Evolutionary conservation across 306 rosid species (phyloP), one percentile per base, ranked within the genome.

Genomic region (Medicago arabica): DNA sequence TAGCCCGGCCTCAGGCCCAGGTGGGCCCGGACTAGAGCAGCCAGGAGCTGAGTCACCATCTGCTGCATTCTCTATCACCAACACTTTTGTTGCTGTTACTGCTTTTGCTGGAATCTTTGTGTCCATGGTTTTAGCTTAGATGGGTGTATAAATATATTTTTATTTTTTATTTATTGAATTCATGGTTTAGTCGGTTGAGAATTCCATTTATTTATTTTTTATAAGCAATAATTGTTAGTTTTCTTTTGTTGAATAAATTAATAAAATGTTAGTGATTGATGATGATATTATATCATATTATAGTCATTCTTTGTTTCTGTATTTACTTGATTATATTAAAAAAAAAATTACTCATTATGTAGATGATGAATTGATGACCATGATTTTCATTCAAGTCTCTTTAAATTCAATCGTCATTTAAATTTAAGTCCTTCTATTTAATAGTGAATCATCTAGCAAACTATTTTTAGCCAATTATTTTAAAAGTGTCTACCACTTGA

Each of bases 21-120:
- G 78, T 17, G 75, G 65, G 6, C 8, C 84, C 3, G 51, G 72
- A 49, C 31, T 28, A 28, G 31, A 28, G 31, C 49, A 40, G 55
- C 39, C 71, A 10, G 16, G 70, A 36, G 46, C 74, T 61, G 66
- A 14, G 12, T 1, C 84, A 50, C 87, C 87, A 17, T 72, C 85
- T 49, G 84, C 80, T 11, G 86, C 87, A 7, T 72, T 79, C 83
- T 81, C 88, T 66, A 14, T 83, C 9, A 86, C 86, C 86, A 85
- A 85, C 2, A 79, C 79, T 0, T 85, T 59, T 43, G 43, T 90
- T 25, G 89, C 80, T 14, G 89, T 87, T 11, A 84, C 96, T 3
- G 92, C 96, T 28, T 72, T 94, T 1, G 93, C 85, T 6, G 98
- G 93, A 67, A 77, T 86, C 71, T 53, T 94, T 62, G 59, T 90